Percentiles rank a stretch among this genome's conserved stretches.
Evolutionary conservation across 2,329 filamentous ascomycete species (phyloP).

Genomic region (Claviceps sp.): DNA sequence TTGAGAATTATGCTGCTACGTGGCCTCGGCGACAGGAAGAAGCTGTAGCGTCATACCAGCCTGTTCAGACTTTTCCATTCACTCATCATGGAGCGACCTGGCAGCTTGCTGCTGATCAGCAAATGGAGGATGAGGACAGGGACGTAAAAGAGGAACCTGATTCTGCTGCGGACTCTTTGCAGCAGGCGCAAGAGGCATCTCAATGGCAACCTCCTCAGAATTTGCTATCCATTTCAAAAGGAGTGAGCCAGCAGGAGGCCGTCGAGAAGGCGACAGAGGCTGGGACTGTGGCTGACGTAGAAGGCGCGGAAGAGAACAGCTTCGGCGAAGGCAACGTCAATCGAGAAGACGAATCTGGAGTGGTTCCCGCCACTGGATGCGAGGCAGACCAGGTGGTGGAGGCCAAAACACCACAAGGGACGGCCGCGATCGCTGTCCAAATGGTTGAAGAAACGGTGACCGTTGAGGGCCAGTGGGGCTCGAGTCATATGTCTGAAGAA

Average conservation of each 20-base stretch:
- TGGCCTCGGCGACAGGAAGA: background rate
- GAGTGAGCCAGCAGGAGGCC: background rate
- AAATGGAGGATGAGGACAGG: background rate
- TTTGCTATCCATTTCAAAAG: background rate
- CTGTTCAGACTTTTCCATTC: no score
- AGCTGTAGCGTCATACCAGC: no score
- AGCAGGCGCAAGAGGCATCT: background rate
- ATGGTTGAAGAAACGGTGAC: background rate
- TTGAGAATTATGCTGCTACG: background rate
- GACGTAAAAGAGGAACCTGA: background rate
- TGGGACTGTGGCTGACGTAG: background rate
- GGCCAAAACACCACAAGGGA: background rate
- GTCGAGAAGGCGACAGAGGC: background rate
- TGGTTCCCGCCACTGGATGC: background rate
- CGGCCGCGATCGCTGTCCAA: background rate
- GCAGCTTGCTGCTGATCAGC: no score
- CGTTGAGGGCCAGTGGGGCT: background rate
- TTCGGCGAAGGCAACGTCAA: background rate
- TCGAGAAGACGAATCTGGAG: background rate
- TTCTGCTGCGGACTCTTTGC: background rate
- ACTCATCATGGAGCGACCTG: no score
- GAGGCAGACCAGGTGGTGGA: background rate
- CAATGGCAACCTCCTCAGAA: background rate
- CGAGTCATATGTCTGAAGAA: background rate
- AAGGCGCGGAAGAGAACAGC: background rate